Base-by-base conservation (phyloP, 257 asterid genomes). In the Solanum bulbocastanum region DNA sequence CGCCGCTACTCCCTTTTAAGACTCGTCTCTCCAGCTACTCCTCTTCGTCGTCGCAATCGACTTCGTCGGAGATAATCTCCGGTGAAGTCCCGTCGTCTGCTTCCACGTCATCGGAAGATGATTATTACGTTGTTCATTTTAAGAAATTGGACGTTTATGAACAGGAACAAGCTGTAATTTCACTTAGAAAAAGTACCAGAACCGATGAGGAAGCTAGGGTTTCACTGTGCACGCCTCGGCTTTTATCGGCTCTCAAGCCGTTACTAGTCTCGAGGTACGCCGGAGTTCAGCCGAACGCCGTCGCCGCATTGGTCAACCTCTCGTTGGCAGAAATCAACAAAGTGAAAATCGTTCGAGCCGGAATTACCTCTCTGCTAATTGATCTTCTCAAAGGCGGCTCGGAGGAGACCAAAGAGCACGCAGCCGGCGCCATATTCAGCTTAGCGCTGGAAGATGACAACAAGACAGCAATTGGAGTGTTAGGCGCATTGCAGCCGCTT, bases 341-440 rank as follows among this genome's bases (percentile, higher is more conserved):
- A 81, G 86, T 96, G 35, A 97, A 91, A 92, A 96, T 97, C 10
- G 95, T 97, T 10, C 89, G 99, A 12, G 92, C 98, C 2, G 99
- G 99, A 15, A 52, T 93, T 9, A 93, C 95, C 32, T 99, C 98
- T 2, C 39, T 88, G 83, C 35, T 97, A 87, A 93, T 96, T 30
- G 98, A 96, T 35, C 83, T 93, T 58, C 73, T 97, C 36, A 97
- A 91, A 79, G 93, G 93, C 68, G 99, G 98, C 3, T 95, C 87
- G 32, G 96, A 90, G 15, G 99, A 96, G 90, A 92, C 98, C 2
- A 89, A 93, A 13, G 99, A 96, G 88, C 98, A 97, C 88, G 99
- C 98, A 15, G 95, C 98, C 8, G 98, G 99, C 30, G 98, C 96
- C 27, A 91, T 97, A 73, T 97, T 97, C 89, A 97, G 99, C 73